phyloP scores from a whole-genome alignment of 805 yeast species.

The Spathaspora boniae region DNA sequence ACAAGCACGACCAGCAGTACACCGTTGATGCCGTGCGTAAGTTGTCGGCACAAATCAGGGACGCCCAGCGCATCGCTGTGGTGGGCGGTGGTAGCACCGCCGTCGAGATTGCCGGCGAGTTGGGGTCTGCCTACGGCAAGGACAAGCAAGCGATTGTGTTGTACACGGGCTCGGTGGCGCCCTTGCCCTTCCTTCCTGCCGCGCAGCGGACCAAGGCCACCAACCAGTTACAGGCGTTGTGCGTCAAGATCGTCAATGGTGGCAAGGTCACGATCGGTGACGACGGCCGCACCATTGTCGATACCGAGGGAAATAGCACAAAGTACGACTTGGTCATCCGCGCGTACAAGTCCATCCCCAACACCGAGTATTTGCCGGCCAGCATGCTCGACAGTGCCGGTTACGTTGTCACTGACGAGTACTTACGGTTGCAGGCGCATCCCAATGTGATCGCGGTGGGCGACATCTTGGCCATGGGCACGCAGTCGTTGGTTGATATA shows the following conservation, averaged over 20 bases:
- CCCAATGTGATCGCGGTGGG: constrained; percentile 32
- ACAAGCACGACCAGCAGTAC: constrained; percentile 11
- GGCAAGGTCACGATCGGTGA: constrained; percentile 9
- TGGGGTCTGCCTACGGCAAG: constrained; percentile 19
- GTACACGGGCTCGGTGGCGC: constrained; percentile 19
- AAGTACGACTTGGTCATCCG: constrained; percentile 29
- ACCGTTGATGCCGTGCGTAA: constrained; percentile 15
- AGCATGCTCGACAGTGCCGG: constrained; percentile 23
- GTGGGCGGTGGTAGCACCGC: constrained; percentile 42
- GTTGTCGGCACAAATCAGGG: constrained; percentile 14
- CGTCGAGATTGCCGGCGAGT: constrained; percentile 37
- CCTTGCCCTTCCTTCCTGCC: constrained; percentile 8
- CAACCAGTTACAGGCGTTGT: constrained; percentile 13
- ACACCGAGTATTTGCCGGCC: constrained; percentile 27
- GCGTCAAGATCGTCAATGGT: constrained; percentile 23
- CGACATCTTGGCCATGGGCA: constrained; percentile 26
- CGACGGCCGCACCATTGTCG: constrained; percentile 5
- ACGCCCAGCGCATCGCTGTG: constrained; percentile 28
- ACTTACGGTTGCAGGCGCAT: constrained; percentile 21
- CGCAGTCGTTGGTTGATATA: constrained; percentile 24
- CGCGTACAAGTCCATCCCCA: constrained; percentile 25
- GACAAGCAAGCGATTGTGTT: constrained; percentile 16
- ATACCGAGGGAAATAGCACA: no score
- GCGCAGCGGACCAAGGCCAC: constrained; percentile 13
- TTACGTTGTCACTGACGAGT: constrained; percentile 24